These are phyloP conservation scores for Mariannaea elegans DNA, from an alignment of 2,329 filamentous ascomycete species.

Conservation along the genomic window DNA sequence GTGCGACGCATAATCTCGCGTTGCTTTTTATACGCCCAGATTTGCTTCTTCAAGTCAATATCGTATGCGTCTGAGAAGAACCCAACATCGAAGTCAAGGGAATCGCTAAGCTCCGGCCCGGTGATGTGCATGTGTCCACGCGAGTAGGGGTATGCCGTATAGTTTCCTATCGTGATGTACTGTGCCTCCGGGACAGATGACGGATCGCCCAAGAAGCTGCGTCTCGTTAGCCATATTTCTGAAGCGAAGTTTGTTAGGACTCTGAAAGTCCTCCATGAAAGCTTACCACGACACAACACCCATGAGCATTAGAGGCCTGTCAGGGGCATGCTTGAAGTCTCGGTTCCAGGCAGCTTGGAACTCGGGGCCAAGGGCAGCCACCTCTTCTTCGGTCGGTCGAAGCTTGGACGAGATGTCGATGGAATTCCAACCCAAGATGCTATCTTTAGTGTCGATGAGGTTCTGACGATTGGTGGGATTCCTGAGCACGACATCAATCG, in stretches of 20 bases:
- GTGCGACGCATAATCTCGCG: conserved; percentile 69
- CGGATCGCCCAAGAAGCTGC: conserved; percentile 53
- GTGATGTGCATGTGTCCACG: conserved; percentile 70
- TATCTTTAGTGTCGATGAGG: conserved; percentile 56
- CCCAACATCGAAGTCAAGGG: conserved; percentile 65
- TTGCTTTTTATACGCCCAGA: conserved; percentile 73
- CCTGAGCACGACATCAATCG: conserved; percentile 60
- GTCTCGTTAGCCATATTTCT: no score
- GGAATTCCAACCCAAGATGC: conserved; percentile 65
- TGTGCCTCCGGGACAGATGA: conserved; percentile 50
- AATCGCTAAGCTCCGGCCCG: conserved; percentile 50
- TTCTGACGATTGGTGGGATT: conserved; percentile 56
- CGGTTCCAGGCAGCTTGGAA: conserved; percentile 64
- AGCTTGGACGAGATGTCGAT: conserved; percentile 66
- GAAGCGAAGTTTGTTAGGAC: no score
- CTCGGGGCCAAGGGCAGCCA: conserved; percentile 59
- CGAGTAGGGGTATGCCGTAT: conserved; percentile 57
- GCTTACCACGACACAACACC: conserved; percentile 41
- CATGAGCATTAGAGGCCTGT: conserved; percentile 60
- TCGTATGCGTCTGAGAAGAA: conserved; percentile 65
- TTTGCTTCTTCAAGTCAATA: conserved; percentile 67
- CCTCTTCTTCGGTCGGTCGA: conserved; percentile 61
- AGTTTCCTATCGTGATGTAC: conserved; percentile 62
- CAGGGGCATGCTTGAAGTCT: conserved; percentile 55
- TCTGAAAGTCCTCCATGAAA: neutral